Base-by-base conservation (phyloP, 73 alveolate species). In the Effrenium voratum region DNA sequence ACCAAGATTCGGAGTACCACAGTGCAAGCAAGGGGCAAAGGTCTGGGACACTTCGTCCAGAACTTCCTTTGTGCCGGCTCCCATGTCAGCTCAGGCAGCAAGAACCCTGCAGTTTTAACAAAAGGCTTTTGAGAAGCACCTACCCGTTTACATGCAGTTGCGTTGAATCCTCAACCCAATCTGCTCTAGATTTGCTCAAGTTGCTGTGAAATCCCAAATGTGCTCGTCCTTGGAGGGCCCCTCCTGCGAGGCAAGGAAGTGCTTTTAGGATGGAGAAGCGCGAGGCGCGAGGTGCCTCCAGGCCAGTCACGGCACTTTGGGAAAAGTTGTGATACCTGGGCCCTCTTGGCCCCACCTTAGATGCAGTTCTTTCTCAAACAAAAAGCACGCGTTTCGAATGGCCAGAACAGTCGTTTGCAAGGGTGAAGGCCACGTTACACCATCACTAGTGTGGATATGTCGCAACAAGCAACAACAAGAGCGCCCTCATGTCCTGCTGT, bases 291-390 rank as follows among this genome's bases (percentile, higher is more conserved):
- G n/a, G n/a, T n/a, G n/a, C 97, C 97, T 90, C 97, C 47, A 90
- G 97, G 41, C 97, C 97, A 57, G 97, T 90, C 73, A 90, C 97
- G 45, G 97, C 97, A 55, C 97, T 90, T 75, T 90, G 97, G 40
- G 97, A 90, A 87, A 90, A 90, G 87, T 90, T 90, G 97, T 90
- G 97, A 38, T 90, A 90, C 55, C 88, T 75, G 1, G 97, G 97
- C 57, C 97, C 97, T 6, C 97, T 70, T 43, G 97, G 97, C 45
- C 97, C 97, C 45, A 90, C 97, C 96, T 90, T 38, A 59, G n/a
- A n/a, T n/a, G n/a, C n/a, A n/a, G n/a, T n/a, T n/a, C n/a, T n/a
- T n/a, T n/a, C 36, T 59, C 13, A 26, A 12, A 5, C 36, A 59
- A 59, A n/a, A n/a, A 3, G 32, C 68, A 55, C 6, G 28, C 28